Conservation (phyloP, 163 green algal species). For the Chloromonas sp. region DNA sequence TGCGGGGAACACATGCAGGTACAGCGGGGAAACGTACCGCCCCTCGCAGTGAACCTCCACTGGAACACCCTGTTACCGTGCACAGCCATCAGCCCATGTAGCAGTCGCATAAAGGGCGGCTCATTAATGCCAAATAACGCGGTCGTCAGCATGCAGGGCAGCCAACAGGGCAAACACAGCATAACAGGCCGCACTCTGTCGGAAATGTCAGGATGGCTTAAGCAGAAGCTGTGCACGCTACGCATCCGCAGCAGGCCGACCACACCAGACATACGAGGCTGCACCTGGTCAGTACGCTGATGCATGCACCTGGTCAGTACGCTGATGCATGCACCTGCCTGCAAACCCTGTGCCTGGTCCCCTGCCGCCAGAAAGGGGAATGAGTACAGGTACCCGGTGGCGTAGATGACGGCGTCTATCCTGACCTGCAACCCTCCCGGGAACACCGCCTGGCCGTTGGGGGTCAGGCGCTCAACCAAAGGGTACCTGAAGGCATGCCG, state of each 20-base stretch:
- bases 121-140: not conserved
- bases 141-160: not conserved
- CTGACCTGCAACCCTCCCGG: not conserved
- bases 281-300: not conserved
- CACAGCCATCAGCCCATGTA: too few species aligned
- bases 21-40: slow-evolving; percentile 52
- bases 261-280: too few species aligned
- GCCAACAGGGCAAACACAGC: not conserved
- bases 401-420: not conserved
- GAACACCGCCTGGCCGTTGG: not conserved
- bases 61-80: not conserved
- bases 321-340: not conserved
- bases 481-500: too few species aligned
- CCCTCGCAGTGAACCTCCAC: slow-evolving; percentile 6
- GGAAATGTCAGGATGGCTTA: not conserved
- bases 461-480: not conserved
- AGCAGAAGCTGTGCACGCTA: too few species aligned
- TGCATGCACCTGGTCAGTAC: not conserved
- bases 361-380: too few species aligned
- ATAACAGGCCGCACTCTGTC: not conserved
- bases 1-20: slow-evolving; percentile 70
- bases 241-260: too few species aligned
- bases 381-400: not conserved
- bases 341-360: too few species aligned
- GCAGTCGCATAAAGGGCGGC: too few species aligned